A percentile compares a stretch with the other conserved stretches of the same genome.
These are phyloP conservation scores for Citrus inodora DNA, from an alignment of 345 rosid species.

Conservation along the genomic window DNA sequence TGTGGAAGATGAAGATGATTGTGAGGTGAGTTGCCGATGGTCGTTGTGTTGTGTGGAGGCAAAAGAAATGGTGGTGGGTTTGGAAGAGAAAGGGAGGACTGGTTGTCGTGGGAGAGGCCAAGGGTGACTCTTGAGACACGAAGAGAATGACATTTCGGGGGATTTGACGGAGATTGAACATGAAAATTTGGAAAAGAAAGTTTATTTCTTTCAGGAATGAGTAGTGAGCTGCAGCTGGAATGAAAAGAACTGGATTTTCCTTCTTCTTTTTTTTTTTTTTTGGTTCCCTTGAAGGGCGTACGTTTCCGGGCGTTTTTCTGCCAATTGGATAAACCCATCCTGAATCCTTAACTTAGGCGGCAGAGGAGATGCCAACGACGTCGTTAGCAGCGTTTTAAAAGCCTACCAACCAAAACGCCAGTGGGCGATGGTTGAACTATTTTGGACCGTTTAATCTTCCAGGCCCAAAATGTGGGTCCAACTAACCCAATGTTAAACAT, in stretches of 20 bases:
- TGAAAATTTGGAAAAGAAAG: background rate
- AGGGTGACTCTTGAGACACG: slow-evolving; percentile 51
- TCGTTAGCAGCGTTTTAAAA: background rate
- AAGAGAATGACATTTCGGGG: slow-evolving; percentile 48
- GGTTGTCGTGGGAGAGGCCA: slow-evolving; percentile 32
- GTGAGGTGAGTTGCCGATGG: slow-evolving; percentile 23
- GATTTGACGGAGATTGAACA: slow-evolving; percentile 7
- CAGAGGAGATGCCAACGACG: background rate
- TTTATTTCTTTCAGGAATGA: no score
- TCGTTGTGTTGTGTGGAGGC: slow-evolving; percentile 30
- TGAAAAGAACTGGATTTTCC: background rate
- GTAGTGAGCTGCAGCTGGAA: no score
- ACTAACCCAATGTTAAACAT: background rate
- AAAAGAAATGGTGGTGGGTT: slow-evolving; percentile 32
- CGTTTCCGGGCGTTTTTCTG: background rate
- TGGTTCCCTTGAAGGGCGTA: background rate
- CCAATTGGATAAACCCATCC: background rate
- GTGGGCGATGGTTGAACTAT: background rate
- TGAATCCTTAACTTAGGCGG: background rate
- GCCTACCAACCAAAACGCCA: background rate
- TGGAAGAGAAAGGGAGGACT: slow-evolving; percentile 26
- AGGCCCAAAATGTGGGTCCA: background rate
- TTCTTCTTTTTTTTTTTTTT: no score
- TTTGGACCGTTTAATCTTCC: background rate
- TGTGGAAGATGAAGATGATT: slow-evolving; percentile 19